These are phyloP conservation scores for Spergularia bocconei DNA, from an alignment of 148 eudicot species.

Conservation along the genomic window DNA sequence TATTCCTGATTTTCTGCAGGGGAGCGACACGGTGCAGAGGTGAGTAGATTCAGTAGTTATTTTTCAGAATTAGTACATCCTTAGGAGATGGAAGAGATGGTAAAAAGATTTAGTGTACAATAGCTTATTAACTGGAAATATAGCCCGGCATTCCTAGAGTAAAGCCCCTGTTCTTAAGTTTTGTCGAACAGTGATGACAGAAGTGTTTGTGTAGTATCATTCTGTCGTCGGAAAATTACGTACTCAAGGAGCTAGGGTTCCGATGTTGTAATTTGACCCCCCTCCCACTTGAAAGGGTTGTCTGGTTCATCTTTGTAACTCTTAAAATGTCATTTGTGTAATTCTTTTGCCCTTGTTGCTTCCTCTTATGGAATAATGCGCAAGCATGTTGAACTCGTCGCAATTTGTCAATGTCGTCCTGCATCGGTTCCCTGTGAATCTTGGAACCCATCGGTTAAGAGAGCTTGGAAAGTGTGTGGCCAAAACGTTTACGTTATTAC, in stretches of 20 bases:
- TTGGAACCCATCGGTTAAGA: no score
- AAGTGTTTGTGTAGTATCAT: slow-evolving; percentile 6
- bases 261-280: slow-evolving; percentile 26
- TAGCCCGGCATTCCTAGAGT: slow-evolving; percentile 14
- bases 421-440: no score
- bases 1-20: slow-evolving; percentile 3
- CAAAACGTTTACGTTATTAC: no score
- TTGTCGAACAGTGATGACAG: slow-evolving; percentile 14
- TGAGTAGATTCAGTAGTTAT: slow-evolving; percentile 19
- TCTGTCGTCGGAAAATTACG: slow-evolving; percentile 3
- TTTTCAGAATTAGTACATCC: slow-evolving; percentile 15
- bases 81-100: slow-evolving; percentile 17
- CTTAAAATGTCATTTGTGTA: slow-evolving; percentile 8
- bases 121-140: slow-evolving; percentile 7
- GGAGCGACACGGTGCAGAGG: slow-evolving; percentile 15
- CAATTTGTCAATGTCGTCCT: no score
- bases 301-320: slow-evolving; percentile 22
- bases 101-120: slow-evolving; percentile 26
- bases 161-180: slow-evolving; percentile 21
- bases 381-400: no score
- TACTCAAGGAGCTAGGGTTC: slow-evolving; percentile 6
- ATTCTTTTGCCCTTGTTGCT: slow-evolving; percentile 16
- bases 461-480: no score
- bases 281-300: slow-evolving; percentile 10
- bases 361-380: no score